Conservation (phyloP, 768 basidiomycete species). For the Termitomyces sp. region DNA sequence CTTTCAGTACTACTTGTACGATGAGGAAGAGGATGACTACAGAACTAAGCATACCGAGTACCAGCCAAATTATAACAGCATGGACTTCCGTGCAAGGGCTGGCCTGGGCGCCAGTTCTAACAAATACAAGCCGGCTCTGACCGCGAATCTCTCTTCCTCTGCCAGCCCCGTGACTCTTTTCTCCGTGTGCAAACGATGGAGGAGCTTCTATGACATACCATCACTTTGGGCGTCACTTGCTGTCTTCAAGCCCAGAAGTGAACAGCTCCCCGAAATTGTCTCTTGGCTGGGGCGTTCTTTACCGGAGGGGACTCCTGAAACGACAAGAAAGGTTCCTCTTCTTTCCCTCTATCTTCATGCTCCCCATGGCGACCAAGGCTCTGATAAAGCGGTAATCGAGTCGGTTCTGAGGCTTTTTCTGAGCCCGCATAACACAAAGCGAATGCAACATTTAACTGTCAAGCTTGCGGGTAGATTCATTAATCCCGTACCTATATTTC, state of each 20-base stretch:
- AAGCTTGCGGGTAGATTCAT: not conserved
- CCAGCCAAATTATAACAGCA: no score
- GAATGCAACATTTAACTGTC: not conserved
- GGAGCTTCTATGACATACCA: not conserved
- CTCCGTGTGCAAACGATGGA: conserved; percentile 1
- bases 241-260: conserved; percentile 3
- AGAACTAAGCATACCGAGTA: not conserved
- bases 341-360: not conserved
- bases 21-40: not conserved
- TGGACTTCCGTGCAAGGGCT: no score
- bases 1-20: not conserved
- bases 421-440: not conserved
- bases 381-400: not conserved
- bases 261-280: not conserved
- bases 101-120: no score
- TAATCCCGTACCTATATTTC: no score
- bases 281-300: conserved; percentile 1
- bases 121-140: not conserved
- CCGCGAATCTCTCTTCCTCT: not conserved
- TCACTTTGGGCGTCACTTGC: conserved; percentile 7
- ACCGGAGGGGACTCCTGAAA: not conserved
- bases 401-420: not conserved
- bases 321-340: not conserved
- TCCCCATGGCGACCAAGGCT: not conserved
- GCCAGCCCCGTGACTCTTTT: conserved; percentile 1